Evolutionary conservation across 2,329 filamentous ascomycete genomes (phyloP).

Genomic region (Colletotrichum magnum): DNA sequence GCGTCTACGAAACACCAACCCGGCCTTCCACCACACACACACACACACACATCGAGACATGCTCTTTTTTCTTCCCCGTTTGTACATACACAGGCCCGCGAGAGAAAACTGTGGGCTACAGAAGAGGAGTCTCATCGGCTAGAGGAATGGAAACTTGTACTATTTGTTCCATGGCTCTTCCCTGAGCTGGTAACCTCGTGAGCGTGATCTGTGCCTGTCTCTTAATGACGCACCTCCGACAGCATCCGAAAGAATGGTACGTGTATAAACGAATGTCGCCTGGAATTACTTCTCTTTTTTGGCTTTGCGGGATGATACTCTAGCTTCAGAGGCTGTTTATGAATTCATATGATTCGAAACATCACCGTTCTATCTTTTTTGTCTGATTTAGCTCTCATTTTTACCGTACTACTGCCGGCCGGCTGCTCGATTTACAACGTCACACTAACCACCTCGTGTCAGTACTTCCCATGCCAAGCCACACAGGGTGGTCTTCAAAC

Average conservation of each 20-base stretch:
- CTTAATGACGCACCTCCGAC: slow-evolving; percentile 30
- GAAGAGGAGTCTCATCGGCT: slow-evolving; percentile 41
- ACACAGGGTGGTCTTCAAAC: neutral
- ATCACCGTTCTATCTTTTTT: slow-evolving; percentile 50
- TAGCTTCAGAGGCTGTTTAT: slow-evolving; percentile 64
- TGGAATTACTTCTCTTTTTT: too few relatives aligned
- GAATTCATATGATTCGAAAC: slow-evolving; percentile 55
- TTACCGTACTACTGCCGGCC: neutral
- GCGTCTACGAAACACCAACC: slow-evolving; percentile 14
- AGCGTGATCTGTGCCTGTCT: slow-evolving; percentile 40
- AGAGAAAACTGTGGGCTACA: slow-evolving; percentile 30
- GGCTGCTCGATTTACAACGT: too few relatives aligned
- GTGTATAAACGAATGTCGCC: slow-evolving; percentile 15
- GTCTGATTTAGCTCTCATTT: slow-evolving; percentile 2
- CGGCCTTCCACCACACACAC: neutral
- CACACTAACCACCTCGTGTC: too few relatives aligned
- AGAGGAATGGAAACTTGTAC: slow-evolving; percentile 51
- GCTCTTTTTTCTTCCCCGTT: slow-evolving; percentile 37
- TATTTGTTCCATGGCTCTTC: slow-evolving; percentile 39
- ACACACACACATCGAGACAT: slow-evolving; percentile 28
- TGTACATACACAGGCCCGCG: slow-evolving; percentile 42
- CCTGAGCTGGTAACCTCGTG: slow-evolving; percentile 24
- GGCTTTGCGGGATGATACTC: slow-evolving; percentile 54
- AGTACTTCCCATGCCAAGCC: too few relatives aligned
- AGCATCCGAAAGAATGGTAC: slow-evolving; percentile 36